These are phyloP conservation scores for Golubevia sp. DNA, from an alignment of 1,284 basidiomycete species.

Conservation along the genomic window DNA sequence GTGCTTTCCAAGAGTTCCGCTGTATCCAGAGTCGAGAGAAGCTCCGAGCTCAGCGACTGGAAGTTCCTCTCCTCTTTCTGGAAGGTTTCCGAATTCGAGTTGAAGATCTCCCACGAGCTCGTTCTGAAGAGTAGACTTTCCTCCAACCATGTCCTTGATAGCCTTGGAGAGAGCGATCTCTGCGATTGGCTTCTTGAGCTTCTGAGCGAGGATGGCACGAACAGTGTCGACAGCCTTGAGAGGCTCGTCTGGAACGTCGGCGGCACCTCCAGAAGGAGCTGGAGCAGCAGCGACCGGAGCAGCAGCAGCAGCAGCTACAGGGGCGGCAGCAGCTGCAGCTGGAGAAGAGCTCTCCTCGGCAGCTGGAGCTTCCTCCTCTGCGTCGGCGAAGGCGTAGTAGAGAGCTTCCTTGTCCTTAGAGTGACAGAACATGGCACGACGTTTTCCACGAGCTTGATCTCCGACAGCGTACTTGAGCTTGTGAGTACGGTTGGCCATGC, in stretches of 20 bases:
- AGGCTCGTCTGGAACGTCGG: slow-evolving; percentile 83
- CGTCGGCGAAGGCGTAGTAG: slow-evolving; percentile 97
- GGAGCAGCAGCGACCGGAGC: slow-evolving; percentile 65
- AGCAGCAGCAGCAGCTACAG: slow-evolving; percentile 65
- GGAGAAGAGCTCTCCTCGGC: slow-evolving; percentile 58
- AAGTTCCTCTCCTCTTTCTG: slow-evolving; percentile 97
- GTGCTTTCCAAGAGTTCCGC: slow-evolving; percentile 90
- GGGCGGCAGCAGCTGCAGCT: slow-evolving; percentile 62
- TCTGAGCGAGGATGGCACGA: slow-evolving; percentile 88
- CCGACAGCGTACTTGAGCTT: slow-evolving; percentile 93
- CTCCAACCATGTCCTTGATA: slow-evolving; percentile 96
- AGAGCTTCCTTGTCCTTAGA: slow-evolving; percentile 95
- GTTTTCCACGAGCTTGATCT: slow-evolving; percentile 82
- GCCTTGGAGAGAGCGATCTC: slow-evolving; percentile 92
- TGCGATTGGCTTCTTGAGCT: slow-evolving; percentile 90
- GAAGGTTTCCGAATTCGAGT: slow-evolving; percentile 75
- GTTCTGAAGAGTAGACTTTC: slow-evolving; percentile 97
- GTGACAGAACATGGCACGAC: slow-evolving; percentile 84
- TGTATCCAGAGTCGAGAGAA: slow-evolving; percentile 78
- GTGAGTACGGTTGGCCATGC: slow-evolving; percentile 92
- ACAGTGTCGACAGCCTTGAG: slow-evolving; percentile 90
- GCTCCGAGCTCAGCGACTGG: slow-evolving; percentile 86
- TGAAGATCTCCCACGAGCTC: slow-evolving; percentile 90
- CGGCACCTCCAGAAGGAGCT: slow-evolving; percentile 68
- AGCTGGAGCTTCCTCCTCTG: slow-evolving; percentile 64